Conservation (phyloP, 257 asterid species). For the Ligustrum vulgare region DNA sequence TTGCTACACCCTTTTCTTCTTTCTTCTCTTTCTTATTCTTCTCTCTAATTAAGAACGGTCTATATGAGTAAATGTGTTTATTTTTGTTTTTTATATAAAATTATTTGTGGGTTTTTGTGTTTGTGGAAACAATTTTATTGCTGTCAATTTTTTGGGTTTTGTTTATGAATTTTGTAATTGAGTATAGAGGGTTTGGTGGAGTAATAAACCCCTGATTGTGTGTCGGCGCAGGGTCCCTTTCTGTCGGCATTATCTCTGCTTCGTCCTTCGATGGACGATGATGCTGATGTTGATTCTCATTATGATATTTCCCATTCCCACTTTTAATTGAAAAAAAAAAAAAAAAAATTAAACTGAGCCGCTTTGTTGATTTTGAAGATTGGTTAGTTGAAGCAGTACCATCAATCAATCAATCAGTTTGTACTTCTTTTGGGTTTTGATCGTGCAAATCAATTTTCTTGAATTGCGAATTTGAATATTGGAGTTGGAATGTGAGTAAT, state of each 20-base stretch:
- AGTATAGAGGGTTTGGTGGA: conserved; percentile 24
- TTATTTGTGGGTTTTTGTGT: background rate
- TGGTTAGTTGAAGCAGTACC: conserved; percentile 3
- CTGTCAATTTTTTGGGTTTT: background rate
- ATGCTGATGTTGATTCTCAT: conserved; percentile 23
- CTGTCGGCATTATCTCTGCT: conserved; percentile 53
- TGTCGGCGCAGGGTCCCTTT: conserved; percentile 71
- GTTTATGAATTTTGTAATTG: conserved; percentile 23
- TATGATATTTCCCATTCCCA: conserved; percentile 10
- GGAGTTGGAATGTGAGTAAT: conserved; percentile 13
- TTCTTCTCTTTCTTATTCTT: conserved; percentile 9
- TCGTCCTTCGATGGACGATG: conserved; percentile 12
- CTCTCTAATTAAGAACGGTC: background rate
- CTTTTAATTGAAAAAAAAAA: background rate
- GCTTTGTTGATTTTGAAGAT: background rate
- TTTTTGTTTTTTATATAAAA: background rate
- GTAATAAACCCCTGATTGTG: conserved; percentile 14
- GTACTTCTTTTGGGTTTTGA: background rate
- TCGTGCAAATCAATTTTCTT: background rate
- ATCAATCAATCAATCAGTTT: conserved; percentile 14
- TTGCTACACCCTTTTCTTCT: conserved; percentile 12
- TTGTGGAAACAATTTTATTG: background rate
- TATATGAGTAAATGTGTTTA: background rate
- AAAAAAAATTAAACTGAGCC: background rate
- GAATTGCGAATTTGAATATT: conserved; percentile 5